A percentile compares a stretch with the other conserved stretches of the same genome.
Evolutionary conservation across 2,329 filamentous ascomycete species (phyloP).

Genomic region (Penicillium sp.): DNA sequence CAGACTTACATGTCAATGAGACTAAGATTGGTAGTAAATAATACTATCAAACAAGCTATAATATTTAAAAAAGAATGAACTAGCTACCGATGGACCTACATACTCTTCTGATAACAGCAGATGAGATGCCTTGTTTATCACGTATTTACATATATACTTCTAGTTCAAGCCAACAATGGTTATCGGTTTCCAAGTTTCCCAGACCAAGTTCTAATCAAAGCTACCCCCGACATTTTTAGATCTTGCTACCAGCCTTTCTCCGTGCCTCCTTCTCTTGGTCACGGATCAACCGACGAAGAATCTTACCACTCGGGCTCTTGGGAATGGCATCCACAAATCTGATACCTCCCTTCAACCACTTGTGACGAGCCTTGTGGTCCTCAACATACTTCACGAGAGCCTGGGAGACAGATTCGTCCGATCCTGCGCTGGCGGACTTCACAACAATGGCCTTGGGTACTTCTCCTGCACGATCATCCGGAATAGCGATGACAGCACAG

Average conservation of each 20-base stretch:
- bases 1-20: background rate
- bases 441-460: slow-evolving; percentile 58
- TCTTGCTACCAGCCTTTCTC: slow-evolving; percentile 55
- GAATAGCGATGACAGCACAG: slow-evolving; percentile 67
- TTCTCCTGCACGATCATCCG: slow-evolving; percentile 54
- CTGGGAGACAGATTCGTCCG: slow-evolving; percentile 43
- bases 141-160: too few species aligned
- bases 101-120: too few species aligned
- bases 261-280: slow-evolving; percentile 65
- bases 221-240: slow-evolving; percentile 41
- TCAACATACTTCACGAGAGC: slow-evolving; percentile 53
- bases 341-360: slow-evolving; percentile 55
- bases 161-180: background rate
- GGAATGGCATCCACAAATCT: slow-evolving; percentile 51
- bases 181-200: background rate
- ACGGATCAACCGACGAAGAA: slow-evolving; percentile 55
- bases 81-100: background rate
- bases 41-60: background rate
- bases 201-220: background rate
- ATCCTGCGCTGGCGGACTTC: slow-evolving; percentile 46
- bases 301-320: slow-evolving; percentile 57
- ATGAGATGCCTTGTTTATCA: too few species aligned
- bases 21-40: background rate
- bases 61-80: too few species aligned
- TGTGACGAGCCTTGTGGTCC: slow-evolving; percentile 53